Conservation (phyloP, 1,284 basidiomycete genomes). For the Leucoagaricus sp. region DNA sequence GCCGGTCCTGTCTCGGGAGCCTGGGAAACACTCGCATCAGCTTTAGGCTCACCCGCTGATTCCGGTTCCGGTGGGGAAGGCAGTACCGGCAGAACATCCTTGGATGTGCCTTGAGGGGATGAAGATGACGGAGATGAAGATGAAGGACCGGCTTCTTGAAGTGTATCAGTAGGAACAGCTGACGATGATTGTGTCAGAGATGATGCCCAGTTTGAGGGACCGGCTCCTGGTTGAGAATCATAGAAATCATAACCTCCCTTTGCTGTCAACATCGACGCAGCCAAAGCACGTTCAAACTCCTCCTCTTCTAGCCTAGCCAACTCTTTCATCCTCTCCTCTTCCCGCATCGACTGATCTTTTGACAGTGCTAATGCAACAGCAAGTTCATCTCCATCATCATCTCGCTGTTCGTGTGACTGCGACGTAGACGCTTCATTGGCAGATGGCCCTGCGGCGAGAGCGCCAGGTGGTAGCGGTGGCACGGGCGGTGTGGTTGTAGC, state of each 20-base stretch:
- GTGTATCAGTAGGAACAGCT: neutral
- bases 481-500: constrained; percentile 15
- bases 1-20: neutral
- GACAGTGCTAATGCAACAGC: constrained; percentile 53
- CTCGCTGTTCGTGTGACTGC: neutral
- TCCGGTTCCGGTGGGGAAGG: neutral
- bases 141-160: neutral
- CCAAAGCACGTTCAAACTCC: constrained; percentile 63
- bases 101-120: neutral
- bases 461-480: constrained; percentile 13
- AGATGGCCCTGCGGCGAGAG: neutral
- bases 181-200: neutral
- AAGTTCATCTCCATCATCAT: constrained; percentile 34
- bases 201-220: constrained; percentile 5
- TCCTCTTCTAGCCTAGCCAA: constrained; percentile 56
- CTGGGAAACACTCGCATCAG: neutral
- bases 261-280: constrained; percentile 50
- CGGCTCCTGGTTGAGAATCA: constrained; percentile 6
- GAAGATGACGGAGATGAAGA: neutral
- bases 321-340: constrained; percentile 36
- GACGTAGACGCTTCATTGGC: neutral
- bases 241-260: neutral
- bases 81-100: neutral
- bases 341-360: constrained; percentile 45
- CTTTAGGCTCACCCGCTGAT: neutral